Evolutionary conservation across 2,329 filamentous ascomycete genomes (phyloP).

Genomic region (Colletotrichum shisoi): DNA sequence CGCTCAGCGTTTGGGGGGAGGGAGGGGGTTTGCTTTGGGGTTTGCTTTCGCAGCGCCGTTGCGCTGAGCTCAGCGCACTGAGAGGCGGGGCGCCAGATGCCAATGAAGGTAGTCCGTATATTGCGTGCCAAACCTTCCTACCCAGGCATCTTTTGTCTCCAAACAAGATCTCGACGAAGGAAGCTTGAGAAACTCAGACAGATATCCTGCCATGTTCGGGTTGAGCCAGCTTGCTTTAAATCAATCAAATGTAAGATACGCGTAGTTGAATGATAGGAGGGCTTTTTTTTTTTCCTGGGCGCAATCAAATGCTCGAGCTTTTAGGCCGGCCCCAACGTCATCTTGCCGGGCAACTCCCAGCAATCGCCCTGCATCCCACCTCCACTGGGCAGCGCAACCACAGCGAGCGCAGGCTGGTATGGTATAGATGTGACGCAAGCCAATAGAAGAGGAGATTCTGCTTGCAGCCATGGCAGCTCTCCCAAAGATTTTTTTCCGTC

Average conservation of each 20-base stretch:
- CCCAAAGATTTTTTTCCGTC: neutral
- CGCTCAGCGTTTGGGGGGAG: neutral
- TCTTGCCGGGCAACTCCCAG: conserved; percentile 7
- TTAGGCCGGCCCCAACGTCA: neutral
- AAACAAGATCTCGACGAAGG: neutral
- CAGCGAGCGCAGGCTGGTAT: neutral
- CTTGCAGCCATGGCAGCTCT: conserved; percentile 4
- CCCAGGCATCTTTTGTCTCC: neutral
- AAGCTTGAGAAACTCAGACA: neutral
- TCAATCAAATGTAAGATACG: neutral
- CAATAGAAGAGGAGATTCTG: neutral
- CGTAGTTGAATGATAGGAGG: conserved; percentile 3
- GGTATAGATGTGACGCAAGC: conserved; percentile 24
- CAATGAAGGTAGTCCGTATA: conserved; percentile 17
- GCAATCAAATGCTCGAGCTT: neutral
- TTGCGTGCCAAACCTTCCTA: neutral
- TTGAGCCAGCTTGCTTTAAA: conserved; percentile 4
- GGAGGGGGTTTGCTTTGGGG: neutral
- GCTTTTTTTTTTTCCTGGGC: neutral
- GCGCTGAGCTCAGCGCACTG: conserved; percentile 19
- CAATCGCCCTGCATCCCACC: neutral
- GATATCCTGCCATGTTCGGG: neutral
- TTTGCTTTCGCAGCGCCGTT: neutral
- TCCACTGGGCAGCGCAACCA: neutral
- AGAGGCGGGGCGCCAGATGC: conserved; percentile 9